phyloP scores from a whole-genome alignment of 192 early-diverging fungal genomes.

The Dimargaris verticillata region DNA sequence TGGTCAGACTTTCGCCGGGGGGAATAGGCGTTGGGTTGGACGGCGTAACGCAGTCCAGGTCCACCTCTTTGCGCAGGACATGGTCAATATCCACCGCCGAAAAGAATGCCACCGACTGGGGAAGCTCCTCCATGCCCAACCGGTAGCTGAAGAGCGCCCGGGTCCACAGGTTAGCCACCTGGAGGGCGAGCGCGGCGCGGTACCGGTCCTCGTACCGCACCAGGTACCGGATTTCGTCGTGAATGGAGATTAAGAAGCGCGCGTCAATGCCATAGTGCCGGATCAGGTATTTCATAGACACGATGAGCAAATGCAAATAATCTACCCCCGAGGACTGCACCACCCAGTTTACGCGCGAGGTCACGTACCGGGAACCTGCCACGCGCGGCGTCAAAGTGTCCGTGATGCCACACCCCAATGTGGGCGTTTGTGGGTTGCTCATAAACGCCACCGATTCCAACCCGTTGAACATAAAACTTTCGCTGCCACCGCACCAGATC shows the following conservation, averaged over 20 bases:
- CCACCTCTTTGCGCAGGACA: constrained; percentile 79
- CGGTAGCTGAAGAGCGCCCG: constrained; percentile 70
- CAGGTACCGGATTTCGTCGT: constrained; percentile 88
- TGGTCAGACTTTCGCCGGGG: constrained; percentile 30
- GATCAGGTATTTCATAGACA: constrained; percentile 71
- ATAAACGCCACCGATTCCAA: constrained; percentile 65
- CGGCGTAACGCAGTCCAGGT: constrained; percentile 72
- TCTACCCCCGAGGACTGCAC: constrained; percentile 97
- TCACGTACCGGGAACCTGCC: constrained; percentile 47
- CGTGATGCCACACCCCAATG: constrained; percentile 74
- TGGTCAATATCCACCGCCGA: constrained; percentile 87
- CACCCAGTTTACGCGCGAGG: constrained; percentile 88
- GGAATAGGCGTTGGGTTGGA: constrained; percentile 44
- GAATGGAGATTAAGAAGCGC: constrained; percentile 78
- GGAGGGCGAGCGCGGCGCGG: constrained; percentile 65
- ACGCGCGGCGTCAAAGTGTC: constrained; percentile 52
- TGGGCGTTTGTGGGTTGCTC: constrained; percentile 65
- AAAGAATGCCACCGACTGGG: constrained; percentile 84
- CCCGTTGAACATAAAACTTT: constrained; percentile 88
- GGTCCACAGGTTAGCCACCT: constrained; percentile 87
- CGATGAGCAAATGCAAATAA: constrained; percentile 83
- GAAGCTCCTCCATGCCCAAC: constrained; percentile 73
- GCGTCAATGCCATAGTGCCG: constrained; percentile 57
- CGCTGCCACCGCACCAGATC: constrained; percentile 81
- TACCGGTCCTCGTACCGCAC: constrained; percentile 56